These are phyloP conservation scores for Phytophthora vignae DNA, from an alignment of 352 stramenopile genomes.

Conservation along the genomic window DNA sequence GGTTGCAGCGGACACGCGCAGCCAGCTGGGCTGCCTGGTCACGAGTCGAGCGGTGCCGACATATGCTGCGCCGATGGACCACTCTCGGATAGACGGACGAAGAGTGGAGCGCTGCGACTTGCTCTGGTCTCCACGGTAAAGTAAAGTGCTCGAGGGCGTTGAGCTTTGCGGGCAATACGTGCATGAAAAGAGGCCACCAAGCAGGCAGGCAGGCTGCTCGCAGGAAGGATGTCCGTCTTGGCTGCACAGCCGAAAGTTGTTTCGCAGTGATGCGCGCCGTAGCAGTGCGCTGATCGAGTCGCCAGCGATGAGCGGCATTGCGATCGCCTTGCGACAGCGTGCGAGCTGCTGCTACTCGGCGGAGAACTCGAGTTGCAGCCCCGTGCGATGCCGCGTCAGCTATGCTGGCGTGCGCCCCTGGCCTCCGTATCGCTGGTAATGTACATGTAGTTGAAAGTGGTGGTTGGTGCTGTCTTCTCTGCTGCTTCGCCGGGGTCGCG, in stretches of 20 bases:
- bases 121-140: too few relatives aligned
- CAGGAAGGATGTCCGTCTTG: background rate
- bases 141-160: background rate
- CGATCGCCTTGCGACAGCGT: constrained; percentile 18
- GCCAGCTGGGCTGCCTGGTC: constrained; percentile 6
- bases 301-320: constrained; percentile 15
- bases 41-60: background rate
- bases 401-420: constrained; percentile 11
- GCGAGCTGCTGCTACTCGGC: background rate
- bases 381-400: background rate
- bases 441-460: background rate
- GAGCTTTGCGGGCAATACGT: background rate
- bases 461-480: background rate
- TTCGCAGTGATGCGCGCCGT: constrained; percentile 13
- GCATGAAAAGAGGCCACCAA: too few relatives aligned
- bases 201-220: background rate
- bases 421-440: background rate
- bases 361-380: background rate
- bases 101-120: constrained; percentile 9
- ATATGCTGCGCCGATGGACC: constrained; percentile 1
- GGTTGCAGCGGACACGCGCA: background rate
- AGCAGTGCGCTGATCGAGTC: constrained; percentile 7
- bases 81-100: constrained; percentile 16
- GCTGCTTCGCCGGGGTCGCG: background rate
- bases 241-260: background rate